These are phyloP conservation scores for Malassezia sympodialis DNA, from an alignment of 1,284 basidiomycete species.

Conservation along the genomic window DNA sequence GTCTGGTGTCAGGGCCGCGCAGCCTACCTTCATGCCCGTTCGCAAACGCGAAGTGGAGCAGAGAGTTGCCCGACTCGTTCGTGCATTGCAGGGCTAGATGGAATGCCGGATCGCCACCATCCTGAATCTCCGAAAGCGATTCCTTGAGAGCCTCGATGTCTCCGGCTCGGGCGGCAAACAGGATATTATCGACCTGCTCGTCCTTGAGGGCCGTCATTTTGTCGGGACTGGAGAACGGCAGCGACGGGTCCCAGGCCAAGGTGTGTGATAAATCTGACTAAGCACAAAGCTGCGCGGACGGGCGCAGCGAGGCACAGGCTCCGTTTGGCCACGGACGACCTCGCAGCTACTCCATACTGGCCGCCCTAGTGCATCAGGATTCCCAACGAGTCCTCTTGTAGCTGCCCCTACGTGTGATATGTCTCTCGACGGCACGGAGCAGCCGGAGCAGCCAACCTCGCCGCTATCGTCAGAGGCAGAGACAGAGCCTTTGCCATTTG, in stretches of 20 bases:
- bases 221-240: neutral
- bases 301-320: neutral
- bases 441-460: slow-evolving; percentile 3
- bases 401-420: neutral
- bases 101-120: neutral
- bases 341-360: neutral
- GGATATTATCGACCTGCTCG: slow-evolving; percentile 41
- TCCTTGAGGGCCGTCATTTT: slow-evolving; percentile 13
- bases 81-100: slow-evolving; percentile 14
- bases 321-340: neutral
- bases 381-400: neutral
- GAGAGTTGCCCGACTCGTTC: slow-evolving; percentile 35
- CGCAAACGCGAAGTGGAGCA: slow-evolving; percentile 38
- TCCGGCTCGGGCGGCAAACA: slow-evolving; percentile 39
- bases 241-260: neutral
- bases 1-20: neutral
- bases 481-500: slow-evolving; percentile 39
- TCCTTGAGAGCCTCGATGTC: slow-evolving; percentile 31
- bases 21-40: slow-evolving; percentile 35
- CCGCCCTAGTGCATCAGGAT: neutral
- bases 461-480: slow-evolving; percentile 33
- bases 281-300: neutral
- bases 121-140: slow-evolving; percentile 18
- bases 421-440: neutral
- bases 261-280: neutral